Evolutionary conservation across 75 land plant species (phyloP), one percentile per base, ranked within the genome.

Genomic region (Pinus albicaulis): DNA sequence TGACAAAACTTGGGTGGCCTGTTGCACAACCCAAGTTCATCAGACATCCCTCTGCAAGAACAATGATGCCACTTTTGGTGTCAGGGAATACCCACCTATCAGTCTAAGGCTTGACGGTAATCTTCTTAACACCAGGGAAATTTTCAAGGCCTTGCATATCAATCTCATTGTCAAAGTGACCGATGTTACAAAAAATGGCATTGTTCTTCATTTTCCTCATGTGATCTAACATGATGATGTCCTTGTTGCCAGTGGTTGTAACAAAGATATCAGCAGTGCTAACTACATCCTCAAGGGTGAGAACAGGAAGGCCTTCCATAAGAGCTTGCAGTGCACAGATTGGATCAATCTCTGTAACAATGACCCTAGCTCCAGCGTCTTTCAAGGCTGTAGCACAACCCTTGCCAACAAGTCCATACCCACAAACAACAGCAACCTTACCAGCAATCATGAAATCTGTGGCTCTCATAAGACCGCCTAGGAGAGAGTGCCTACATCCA

Each of bases 1-100:
- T 93, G 85, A 95, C 94, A 80, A 95, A 93, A 76, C 98, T 95
- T 38, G 96, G 99, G 80, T 91, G 98, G 0, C 97, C 97, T 28
- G 98, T 91, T 22, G 98, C 98, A 81, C 94, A 95, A 3, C 97
- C 98, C 77, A 95, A 81, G 86, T 95, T 95, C 98, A 95, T 91
- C 31, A 91, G 84, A 8, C 96, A 85, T 1, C 98, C 96, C 87
- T 95, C 97, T 15, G 94, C 98, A 80, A 95, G 77, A n/a, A 95
- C 82, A 68, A 95, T 93, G 83, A 95, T 86, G 57, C 98, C 97
- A 0, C 64, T 72, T 14, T 88, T 89, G 52, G 93, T 91, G 22
- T 95, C 96, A 12, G 98, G 92, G 85, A 95, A 93, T 80, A 95
- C 89, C 94, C 96, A 95, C 28, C 94, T 80, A 61, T 95, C 92